Conservation (phyloP, 306 rosid species). For the Trifolium fragiferum region DNA sequence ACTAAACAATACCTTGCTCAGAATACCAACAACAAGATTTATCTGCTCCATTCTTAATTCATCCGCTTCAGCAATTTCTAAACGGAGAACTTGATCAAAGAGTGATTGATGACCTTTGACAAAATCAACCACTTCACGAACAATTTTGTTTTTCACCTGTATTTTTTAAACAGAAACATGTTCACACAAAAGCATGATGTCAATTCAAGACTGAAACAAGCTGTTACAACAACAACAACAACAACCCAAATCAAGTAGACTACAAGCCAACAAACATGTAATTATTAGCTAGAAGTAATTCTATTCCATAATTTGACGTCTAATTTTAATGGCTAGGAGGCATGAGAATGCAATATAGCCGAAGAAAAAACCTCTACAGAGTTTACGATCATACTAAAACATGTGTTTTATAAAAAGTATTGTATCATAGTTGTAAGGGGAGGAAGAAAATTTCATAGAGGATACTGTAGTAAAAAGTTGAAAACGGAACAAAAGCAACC, state of each 20-base stretch:
- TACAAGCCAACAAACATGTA: conserved; percentile 17
- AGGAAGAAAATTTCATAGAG: conserved; percentile 21
- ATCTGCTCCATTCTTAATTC: conserved; percentile 84
- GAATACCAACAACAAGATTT: conserved; percentile 86
- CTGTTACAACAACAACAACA: not conserved
- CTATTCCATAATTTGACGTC: not conserved
- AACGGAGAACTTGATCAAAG: conserved; percentile 75
- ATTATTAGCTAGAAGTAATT: conserved; percentile 7
- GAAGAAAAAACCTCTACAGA: not conserved
- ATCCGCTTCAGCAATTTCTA: conserved; percentile 76
- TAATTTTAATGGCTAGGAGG: conserved; percentile 9
- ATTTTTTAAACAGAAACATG: conserved; percentile 14
- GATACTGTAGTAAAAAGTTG: not conserved
- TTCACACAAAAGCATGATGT: not conserved
- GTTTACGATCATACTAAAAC: conserved; percentile 9
- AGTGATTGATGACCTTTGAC: conserved; percentile 84
- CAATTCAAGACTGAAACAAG: conserved; percentile 20
- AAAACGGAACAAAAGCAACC: conserved; percentile 55
- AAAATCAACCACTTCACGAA: conserved; percentile 87
- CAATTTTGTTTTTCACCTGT: conserved; percentile 91
- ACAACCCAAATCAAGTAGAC: not conserved
- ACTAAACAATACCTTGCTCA: conserved; percentile 75
- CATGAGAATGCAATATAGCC: conserved; percentile 1
- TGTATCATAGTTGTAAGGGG: conserved; percentile 6
- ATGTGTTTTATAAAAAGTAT: not conserved